Base-by-base conservation (phyloP, 2,329 filamentous ascomycete genomes). In the Cytospora chrysosperma region DNA sequence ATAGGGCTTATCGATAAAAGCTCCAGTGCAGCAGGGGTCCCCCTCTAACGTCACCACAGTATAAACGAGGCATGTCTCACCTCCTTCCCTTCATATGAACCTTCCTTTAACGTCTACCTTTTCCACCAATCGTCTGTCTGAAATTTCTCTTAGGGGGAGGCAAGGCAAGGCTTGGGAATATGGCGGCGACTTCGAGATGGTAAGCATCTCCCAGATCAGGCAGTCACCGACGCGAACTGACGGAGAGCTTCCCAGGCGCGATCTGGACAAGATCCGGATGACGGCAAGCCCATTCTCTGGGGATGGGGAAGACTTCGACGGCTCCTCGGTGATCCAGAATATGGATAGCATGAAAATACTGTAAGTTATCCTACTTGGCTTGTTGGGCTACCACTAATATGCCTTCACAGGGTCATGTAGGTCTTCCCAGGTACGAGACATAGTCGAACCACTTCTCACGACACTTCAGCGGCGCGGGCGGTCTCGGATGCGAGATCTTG, bases 401-500 rank as follows among this genome's bases (percentile, higher is more conserved):
- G 43, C 28, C 40, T 30, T 40, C 57, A 15, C 62, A 86, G 83
- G 63, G 82, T 85, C 62, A 83, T 82, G 80, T 82, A 70, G 67
- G 81, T 79, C 56, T 56, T 53, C 19, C 43, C 49, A 17, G 13
- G n/a, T 15, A 15, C 37, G 24, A 34, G 58, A 28, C 56, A 64
- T 52, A 66, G 67, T 66, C 62, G 56, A 56, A 17, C 30, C 56
- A 57, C 68, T 52, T 40, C 55, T 56, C 49, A 66, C 56, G 34
- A 55, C 17, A 67, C 19, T 69, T 72, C 17, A 97, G 93, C 69
- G 95, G 95, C 63, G 95, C 95, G 64, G 95, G 95, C 67, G 95
- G 95, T 13, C 78, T 99, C 65, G 95, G 95, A 68, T 99, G 95
- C 72, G 95, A 99, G 75, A 96, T 99, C 52, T 81, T 99, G 59